Base-by-base conservation (phyloP, 2,329 filamentous ascomycete species). In the Berkeleyomyces rouxiae region DNA sequence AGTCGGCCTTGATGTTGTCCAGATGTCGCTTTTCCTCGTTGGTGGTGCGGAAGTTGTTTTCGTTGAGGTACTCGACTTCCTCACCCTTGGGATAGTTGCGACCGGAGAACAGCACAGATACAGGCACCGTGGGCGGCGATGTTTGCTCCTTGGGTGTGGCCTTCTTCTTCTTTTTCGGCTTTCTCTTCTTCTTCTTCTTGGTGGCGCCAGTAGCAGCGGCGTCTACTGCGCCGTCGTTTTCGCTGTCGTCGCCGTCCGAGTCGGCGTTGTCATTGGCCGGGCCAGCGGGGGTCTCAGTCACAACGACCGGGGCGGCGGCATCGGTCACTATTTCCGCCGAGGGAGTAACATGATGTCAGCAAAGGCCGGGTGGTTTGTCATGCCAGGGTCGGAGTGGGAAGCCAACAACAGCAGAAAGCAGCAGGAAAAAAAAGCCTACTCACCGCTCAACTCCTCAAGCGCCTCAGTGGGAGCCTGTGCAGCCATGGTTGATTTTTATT, bases 111-210 rank as follows among this genome's bases (percentile, higher is more conserved):
- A 95, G 78, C 67, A 84, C 82, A 42, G 86, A 84, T 43, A 95
- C 74, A 49, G 83, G 79, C 33, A 93, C 84, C 53, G 87, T 83
- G 2, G 89, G 89, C 40, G 89, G 88, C 61, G 82, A 79, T n/a
- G 86, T 86, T 74, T 95, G 89, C 58, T 79, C 78, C 63, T 86
- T 89, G 60, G 84, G 78, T 13, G 72, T 72, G 73, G 79, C 80
- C 74, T 80, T 79, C 72, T 84, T 87, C 80, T 87, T 86, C 77
- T 83, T 86, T 72, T 83, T 84, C 71, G 84, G 82, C 75, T 83
- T 86, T 78, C 85, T 88, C 79, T 89, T 90, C 79, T 91, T 92
- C 77, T 90, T 90, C 76, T 90, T 90, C 72, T 87, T 86, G 33
- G 65, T 49, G 7, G 59, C 59, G 39, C 60, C 61, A 13, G 55